Percentiles rank a stretch among this genome's conserved stretches.
Conservation (phyloP, 371 early-diverging fungal species). For the Smittium culicis region DNA sequence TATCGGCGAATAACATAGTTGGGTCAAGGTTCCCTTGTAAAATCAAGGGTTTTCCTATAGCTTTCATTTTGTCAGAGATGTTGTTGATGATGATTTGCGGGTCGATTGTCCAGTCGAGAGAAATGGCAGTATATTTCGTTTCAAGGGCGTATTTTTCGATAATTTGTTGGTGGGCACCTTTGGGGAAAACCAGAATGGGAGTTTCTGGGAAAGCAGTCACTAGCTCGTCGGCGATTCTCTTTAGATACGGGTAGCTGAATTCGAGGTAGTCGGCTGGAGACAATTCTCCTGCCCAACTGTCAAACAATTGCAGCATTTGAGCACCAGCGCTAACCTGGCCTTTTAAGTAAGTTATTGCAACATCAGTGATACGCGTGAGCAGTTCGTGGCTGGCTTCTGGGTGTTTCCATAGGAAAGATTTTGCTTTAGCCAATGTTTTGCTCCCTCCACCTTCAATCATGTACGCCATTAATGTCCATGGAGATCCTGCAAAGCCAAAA, state of each 20-base stretch:
- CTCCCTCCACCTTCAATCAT: slow-evolving; percentile 97
- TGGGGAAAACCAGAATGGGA: slow-evolving; percentile 87
- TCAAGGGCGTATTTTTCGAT: slow-evolving; percentile 53
- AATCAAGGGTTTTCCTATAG: slow-evolving; percentile 22
- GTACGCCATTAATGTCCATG: slow-evolving; percentile 96
- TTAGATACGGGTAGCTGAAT: slow-evolving; percentile 78
- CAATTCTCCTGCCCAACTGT: slow-evolving; percentile 91
- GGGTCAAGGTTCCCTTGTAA: slow-evolving; percentile 97
- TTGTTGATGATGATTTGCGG: slow-evolving; percentile 45
- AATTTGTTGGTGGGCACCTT: slow-evolving; percentile 72
- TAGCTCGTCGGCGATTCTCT: slow-evolving; percentile 61
- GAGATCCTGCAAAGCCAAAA: slow-evolving; percentile 91
- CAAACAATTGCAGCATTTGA: slow-evolving; percentile 94
- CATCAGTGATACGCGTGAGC: slow-evolving; percentile 66
- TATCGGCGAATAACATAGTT: slow-evolving; percentile 56
- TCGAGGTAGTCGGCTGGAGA: slow-evolving; percentile 61
- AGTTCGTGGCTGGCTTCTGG: slow-evolving; percentile 66
- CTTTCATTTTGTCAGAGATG: not conserved
- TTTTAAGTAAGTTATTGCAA: slow-evolving; percentile 68
- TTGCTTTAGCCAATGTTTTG: slow-evolving; percentile 76
- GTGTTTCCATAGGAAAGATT: slow-evolving; percentile 74
- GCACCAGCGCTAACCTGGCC: slow-evolving; percentile 96
- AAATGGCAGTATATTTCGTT: slow-evolving; percentile 66
- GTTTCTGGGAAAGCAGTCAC: slow-evolving; percentile 41
- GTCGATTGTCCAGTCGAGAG: slow-evolving; percentile 81